phyloP scores from a whole-genome alignment of 176 grass and related monocot species.

The Aegilops tauschii region DNA sequence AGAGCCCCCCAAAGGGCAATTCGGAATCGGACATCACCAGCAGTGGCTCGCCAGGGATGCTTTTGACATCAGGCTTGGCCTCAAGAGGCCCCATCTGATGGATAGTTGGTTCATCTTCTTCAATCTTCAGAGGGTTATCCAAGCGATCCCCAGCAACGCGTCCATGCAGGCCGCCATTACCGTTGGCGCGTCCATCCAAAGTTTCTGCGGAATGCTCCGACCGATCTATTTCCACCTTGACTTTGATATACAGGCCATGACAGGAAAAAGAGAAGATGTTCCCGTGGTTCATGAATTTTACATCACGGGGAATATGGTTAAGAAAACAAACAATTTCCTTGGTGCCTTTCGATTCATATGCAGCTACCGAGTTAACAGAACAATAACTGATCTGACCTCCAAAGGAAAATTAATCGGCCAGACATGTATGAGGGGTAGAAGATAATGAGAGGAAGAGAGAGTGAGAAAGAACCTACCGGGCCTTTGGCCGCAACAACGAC shows the following conservation, averaged over 20 bases:
- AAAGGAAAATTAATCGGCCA: not conserved
- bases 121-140: not conserved
- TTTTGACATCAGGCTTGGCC: not conserved
- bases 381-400: not conserved
- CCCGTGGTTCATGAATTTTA: not conserved
- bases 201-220: not conserved
- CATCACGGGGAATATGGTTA: not conserved
- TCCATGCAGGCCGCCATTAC: not conserved
- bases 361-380: not conserved
- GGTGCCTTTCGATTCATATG: not conserved
- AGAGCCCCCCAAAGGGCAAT: not conserved
- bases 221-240: constrained; percentile 1
- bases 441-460: not conserved
- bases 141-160: constrained; percentile 8
- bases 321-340: not conserved
- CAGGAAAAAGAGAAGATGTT: constrained; percentile 33
- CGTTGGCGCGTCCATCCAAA: not conserved
- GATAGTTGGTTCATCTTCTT: not conserved
- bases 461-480: constrained; percentile 11
- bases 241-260: constrained; percentile 43
- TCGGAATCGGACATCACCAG: not conserved
- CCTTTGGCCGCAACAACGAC: constrained; percentile 49
- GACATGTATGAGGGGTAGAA: not conserved
- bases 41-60: not conserved
- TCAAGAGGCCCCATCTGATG: not conserved